Evolutionary conservation across 352 stramenopile genomes (phyloP), one percentile per base, ranked within the genome.

Genomic region (Phytopythium aichiense): DNA sequence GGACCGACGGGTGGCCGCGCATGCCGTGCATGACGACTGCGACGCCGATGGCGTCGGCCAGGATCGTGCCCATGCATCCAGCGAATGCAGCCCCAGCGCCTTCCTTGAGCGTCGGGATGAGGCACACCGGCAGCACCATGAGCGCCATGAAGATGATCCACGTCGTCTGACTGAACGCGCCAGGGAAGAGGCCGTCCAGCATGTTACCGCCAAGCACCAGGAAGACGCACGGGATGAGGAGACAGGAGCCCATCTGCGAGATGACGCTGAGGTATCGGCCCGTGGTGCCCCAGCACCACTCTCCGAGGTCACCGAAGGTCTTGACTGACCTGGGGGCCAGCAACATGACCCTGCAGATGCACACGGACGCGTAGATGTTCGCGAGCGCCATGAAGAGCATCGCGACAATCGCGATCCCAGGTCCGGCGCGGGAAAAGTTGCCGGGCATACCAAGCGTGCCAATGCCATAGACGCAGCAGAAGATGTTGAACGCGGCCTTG

Each of bases 401-500:
- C 9, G 72, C 73, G n/a, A 66, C 38, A 22, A 60, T 53, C 15
- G 73, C 71, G 46, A 76, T 53, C 22, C 16, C 25, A 1, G 69
- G 72, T 0, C 73, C 73, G 12, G 37, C 13, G 37, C 13, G 37
- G 0, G 37, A 43, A 6, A 43, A 43, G 37, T 43, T 43, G 37
- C 37, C 37, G 4, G 37, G 37, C 37, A 43, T 43, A 43, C 37
- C 37, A 16, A 43, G 37, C 37, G 13, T 43, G 2, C 37, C 37
- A n/a, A 43, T 43, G 37, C 37, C 37, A 6, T 2, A 69, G 68
- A n/a, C 73, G 72, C 33, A 76, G 61, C 80, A 89, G 64, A 82
- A 82, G 65, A 88, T 43, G 13, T 3, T 43, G 37, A 84, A 84
- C 9, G 73, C 63, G 5, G 65, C 66, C 63, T 87, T 89, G 64